Evolutionary conservation across 192 early-diverging fungal genomes (phyloP).

Genomic region (Rhizoclosmatium sp.): DNA sequence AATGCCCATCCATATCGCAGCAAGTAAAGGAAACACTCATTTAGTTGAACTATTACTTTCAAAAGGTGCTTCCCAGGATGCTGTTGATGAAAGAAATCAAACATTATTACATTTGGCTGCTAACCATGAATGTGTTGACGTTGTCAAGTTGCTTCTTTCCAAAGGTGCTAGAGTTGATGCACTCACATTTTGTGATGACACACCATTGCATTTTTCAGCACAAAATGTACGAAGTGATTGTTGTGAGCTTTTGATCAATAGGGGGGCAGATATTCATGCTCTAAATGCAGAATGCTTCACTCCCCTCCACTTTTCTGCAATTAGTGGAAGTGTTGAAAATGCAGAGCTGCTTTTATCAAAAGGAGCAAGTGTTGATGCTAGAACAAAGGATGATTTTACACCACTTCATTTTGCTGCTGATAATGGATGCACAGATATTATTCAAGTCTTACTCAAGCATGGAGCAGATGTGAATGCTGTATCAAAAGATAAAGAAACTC

Average conservation of each 20-base stretch:
- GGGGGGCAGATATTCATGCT: background rate
- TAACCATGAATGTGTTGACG: background rate
- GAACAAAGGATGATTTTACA: background rate
- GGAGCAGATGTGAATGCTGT: background rate
- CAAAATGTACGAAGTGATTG: background rate
- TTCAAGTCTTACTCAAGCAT: background rate
- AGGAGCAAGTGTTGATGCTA: background rate
- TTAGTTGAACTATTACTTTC: background rate
- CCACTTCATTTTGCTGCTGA: background rate
- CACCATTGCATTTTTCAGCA: background rate
- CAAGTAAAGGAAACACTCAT: background rate
- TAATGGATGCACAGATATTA: background rate
- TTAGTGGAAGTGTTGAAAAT: background rate
- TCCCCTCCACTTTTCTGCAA: background rate
- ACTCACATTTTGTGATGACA: background rate
- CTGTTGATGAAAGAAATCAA: background rate
- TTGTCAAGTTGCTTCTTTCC: background rate
- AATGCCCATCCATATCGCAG: background rate
- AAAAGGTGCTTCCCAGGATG: background rate
- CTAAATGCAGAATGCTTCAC: no score
- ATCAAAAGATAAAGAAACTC: background rate
- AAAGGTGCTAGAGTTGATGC: background rate
- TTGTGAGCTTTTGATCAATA: background rate
- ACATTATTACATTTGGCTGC: background rate
- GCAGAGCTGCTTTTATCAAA: background rate